phyloP scores from a whole-genome alignment of 2,329 filamentous ascomycete species.

The Trichoderma hamatum region DNA sequence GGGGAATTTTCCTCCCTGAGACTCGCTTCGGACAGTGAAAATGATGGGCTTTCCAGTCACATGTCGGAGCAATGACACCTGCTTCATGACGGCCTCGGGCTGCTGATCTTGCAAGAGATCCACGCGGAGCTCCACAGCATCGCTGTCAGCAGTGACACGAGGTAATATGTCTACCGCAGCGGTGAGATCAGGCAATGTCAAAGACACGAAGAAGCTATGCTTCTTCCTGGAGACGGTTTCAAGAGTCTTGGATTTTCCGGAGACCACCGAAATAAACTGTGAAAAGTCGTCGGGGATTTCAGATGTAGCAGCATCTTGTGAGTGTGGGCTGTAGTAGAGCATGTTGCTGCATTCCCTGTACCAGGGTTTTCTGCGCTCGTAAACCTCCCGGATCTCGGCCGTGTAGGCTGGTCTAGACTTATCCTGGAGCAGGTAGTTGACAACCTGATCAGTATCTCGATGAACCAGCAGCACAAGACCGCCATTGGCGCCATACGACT shows the following conservation, averaged over 20 bases:
- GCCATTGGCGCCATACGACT: conserved; percentile 71
- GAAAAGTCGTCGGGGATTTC: conserved; percentile 40
- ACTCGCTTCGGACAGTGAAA: conserved; percentile 84
- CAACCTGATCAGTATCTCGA: conserved; percentile 82
- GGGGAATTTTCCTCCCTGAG: conserved; percentile 87
- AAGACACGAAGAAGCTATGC: conserved; percentile 88
- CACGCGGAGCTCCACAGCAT: conserved; percentile 92
- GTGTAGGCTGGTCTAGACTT: conserved; percentile 90
- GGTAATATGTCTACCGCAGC: conserved; percentile 67
- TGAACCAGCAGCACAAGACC: conserved; percentile 88
- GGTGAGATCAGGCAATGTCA: conserved; percentile 78
- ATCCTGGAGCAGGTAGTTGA: conserved; percentile 85
- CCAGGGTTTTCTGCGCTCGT: conserved; percentile 84
- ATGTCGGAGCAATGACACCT: conserved; percentile 78
- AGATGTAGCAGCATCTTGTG: conserved; percentile 36
- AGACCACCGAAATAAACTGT: conserved; percentile 46
- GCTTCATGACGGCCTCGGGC: conserved; percentile 76
- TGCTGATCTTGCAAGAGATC: conserved; percentile 80
- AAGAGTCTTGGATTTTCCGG: conserved; percentile 51
- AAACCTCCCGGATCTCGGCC: conserved; percentile 89
- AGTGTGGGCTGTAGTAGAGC: conserved; percentile 82
- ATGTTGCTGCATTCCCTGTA: conserved; percentile 93
- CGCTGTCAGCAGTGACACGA: conserved; percentile 77
- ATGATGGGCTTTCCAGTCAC: conserved; percentile 77
- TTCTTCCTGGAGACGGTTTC: conserved; percentile 53